These are phyloP conservation scores for Aureobasidium sp. DNA, from an alignment of 2,329 filamentous ascomycete genomes.

Conservation along the genomic window DNA sequence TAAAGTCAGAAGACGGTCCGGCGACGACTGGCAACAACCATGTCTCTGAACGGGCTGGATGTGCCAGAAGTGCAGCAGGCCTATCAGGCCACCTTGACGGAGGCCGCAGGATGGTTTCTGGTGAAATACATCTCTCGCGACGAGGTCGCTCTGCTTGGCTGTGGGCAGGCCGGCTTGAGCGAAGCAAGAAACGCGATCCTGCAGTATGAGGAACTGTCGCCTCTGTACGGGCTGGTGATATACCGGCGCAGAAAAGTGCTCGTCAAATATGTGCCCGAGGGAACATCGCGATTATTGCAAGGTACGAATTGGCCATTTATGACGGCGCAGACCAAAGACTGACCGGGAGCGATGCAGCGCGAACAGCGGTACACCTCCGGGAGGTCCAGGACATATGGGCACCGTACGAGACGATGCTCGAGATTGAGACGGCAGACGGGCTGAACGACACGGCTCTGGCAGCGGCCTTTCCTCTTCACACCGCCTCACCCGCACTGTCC, in stretches of 20 bases:
- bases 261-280: constrained; percentile 86
- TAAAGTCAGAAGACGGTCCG: constrained; percentile 3
- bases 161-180: constrained; percentile 72
- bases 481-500: constrained; percentile 78
- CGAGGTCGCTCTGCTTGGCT: constrained; percentile 70
- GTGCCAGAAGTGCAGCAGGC: constrained; percentile 73
- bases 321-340: background rate
- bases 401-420: constrained; percentile 79
- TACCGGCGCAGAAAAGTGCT: constrained; percentile 86
- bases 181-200: constrained; percentile 76
- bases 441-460: constrained; percentile 84
- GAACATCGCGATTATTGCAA: constrained; percentile 84
- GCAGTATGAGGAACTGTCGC: constrained; percentile 74
- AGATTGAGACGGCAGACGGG: constrained; percentile 66
- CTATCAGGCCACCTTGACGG: constrained; percentile 68
- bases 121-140: constrained; percentile 87
- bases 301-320: constrained; percentile 49
- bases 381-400: constrained; percentile 61
- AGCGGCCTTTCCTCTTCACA: constrained; percentile 80
- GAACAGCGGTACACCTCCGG: constrained; percentile 65
- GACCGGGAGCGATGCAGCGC: constrained; percentile 49
- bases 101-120: constrained; percentile 94
- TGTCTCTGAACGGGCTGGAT: constrained; percentile 97
- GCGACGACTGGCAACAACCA: constrained; percentile 35
- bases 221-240: constrained; percentile 83